Evolutionary conservation across 441 rosid genomes (phyloP).

Genomic region (Dalechampia spathulata): DNA sequence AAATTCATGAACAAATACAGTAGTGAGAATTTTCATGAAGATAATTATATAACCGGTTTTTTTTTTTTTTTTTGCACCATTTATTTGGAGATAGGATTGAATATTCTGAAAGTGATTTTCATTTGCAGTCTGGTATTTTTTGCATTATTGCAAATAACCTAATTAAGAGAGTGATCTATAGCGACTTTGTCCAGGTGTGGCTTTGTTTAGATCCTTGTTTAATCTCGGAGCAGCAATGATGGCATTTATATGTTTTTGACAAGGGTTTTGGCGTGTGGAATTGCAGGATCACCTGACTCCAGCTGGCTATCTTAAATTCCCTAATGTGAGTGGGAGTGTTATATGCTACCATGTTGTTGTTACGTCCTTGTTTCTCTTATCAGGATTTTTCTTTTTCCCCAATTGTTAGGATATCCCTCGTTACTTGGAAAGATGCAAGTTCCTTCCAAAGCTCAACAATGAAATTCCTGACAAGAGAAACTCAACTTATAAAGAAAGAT

Average conservation of each 20-base stretch:
- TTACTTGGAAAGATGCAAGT: slow-evolving; percentile 66
- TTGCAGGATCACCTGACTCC: slow-evolving; percentile 76
- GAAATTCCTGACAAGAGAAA: slow-evolving; percentile 60
- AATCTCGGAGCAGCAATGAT: neutral
- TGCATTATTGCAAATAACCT: slow-evolving; percentile 46
- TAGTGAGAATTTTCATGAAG: neutral
- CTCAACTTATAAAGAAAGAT: slow-evolving; percentile 59
- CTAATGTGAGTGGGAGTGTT: slow-evolving; percentile 58
- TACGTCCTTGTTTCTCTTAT: neutral
- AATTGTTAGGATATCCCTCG: slow-evolving; percentile 41
- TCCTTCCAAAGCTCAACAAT: slow-evolving; percentile 80
- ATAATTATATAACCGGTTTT: no score
- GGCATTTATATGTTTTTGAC: neutral
- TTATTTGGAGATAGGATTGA: neutral
- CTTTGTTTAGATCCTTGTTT: slow-evolving; percentile 6
- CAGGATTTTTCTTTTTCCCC: no score
- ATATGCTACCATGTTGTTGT: neutral
- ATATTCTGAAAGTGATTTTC: slow-evolving; percentile 3
- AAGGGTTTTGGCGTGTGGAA: slow-evolving; percentile 14
- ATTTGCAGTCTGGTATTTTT: slow-evolving; percentile 49
- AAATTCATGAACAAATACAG: neutral
- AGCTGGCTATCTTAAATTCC: slow-evolving; percentile 69
- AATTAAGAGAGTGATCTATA: slow-evolving; percentile 51
- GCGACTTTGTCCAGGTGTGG: slow-evolving; percentile 59
- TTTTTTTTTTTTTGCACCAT: no score